Conservation (phyloP, 1,139 yeast genomes). For the Pneumocystis jirovecii region DNA sequence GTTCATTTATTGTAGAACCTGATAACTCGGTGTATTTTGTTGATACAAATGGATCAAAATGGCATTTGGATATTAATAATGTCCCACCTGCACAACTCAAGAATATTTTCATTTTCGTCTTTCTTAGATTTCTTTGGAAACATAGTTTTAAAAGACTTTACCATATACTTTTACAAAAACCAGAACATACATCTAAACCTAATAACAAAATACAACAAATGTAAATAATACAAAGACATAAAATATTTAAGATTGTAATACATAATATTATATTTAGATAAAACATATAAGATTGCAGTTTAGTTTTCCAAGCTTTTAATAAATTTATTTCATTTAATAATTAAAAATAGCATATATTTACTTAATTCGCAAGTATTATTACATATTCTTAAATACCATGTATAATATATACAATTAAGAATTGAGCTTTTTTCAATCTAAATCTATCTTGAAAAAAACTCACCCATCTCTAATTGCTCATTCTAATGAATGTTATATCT, state of each 20-base stretch:
- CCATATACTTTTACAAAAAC: not conserved
- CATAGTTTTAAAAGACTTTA: not conserved
- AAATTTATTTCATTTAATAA: not conserved
- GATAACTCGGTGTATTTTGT: conserved; percentile 55
- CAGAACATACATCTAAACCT: not conserved
- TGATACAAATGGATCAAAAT: conserved; percentile 33
- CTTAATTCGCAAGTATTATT: not conserved
- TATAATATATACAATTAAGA: not conserved
- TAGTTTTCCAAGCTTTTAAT: not conserved
- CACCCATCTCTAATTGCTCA: not conserved
- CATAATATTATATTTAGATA: not conserved
- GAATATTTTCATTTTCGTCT: not conserved
- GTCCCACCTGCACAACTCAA: conserved; percentile 25
- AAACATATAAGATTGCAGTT: not conserved
- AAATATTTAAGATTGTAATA: not conserved
- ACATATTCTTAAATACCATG: not conserved
- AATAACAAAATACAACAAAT: not conserved
- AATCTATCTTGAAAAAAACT: not conserved
- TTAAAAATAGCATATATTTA: not conserved
- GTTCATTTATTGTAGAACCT: conserved; percentile 47
- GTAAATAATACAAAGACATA: not conserved
- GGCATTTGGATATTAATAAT: conserved; percentile 25
- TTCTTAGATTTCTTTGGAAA: not conserved
- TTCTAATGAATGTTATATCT: not conserved
- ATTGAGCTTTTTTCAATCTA: not conserved